Base-by-base conservation (phyloP, 768 basidiomycete genomes). In the Butyriboletus loyo region DNA sequence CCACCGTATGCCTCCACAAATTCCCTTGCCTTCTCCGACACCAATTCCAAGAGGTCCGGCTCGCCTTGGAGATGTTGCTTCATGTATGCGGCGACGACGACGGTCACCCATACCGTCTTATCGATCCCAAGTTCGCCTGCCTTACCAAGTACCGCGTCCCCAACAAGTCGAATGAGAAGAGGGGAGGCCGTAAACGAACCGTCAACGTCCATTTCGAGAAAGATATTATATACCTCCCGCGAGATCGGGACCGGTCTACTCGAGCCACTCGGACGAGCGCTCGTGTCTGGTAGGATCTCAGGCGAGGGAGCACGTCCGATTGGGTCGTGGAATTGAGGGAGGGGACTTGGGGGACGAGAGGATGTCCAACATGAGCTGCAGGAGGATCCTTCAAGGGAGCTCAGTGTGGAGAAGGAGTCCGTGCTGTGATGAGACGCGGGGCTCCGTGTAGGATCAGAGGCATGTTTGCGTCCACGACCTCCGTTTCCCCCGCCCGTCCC, bases 61-160 rank as follows among this genome's bases (percentile, higher is more conserved):
- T 67, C 69, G 7, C 49, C 48, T 28, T 60, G 54, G 21, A 81
- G 54, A 32, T 71, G 66, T 36, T 58, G 73, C 55, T 66, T 59
- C 61, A 84, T 57, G 52, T 73, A 84, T 1, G 77, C 81, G 24
- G 75, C 65, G 8, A 71, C 73, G 17, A 82, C 64, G 5, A 72
- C 72, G 3, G 81, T 83, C 28, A 76, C 72, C 82, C 82, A 84
- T 9, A 77, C 54, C 10, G 46, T 66, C 21, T 48, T 61, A 40
- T 75, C 74, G 7, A 71, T 62, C n/a, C 60, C 59, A 17, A 65
- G 43, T 5, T 64, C 67, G 15, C 50, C 59, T 1, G 63, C 69
- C 54, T 75, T 72, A 9, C 61, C 53, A 4, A 76, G 43, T 1
- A 71, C 68, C 0, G 51, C 54, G 0, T 60, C 47, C 7, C 79